Evolutionary conservation across 2,329 filamentous ascomycete species (phyloP).

Genomic region (Penicillium brasilianum): DNA sequence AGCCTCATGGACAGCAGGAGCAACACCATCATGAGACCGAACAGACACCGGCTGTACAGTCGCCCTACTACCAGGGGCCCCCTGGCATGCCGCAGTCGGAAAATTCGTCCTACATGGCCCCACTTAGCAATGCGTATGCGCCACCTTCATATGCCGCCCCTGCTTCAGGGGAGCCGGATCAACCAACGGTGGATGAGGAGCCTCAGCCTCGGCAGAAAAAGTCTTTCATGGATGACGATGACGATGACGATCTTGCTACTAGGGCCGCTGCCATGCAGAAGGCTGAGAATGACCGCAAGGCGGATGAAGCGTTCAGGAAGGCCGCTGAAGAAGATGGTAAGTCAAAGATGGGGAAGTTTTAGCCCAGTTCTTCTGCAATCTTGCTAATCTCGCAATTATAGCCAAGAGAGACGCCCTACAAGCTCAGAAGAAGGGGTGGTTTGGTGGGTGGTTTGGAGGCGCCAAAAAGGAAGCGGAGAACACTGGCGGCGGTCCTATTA

Average conservation of each 20-base stretch:
- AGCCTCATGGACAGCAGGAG: slow-evolving; percentile 23
- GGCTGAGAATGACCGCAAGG: slow-evolving; percentile 70
- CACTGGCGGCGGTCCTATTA: slow-evolving; percentile 66
- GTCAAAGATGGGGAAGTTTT: slow-evolving; percentile 18
- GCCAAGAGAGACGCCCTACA: slow-evolving; percentile 42
- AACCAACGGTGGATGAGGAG: slow-evolving; percentile 57
- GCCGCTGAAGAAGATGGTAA: slow-evolving; percentile 73
- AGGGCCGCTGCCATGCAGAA: slow-evolving; percentile 58
- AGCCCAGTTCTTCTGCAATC: neutral
- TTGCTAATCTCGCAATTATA: slow-evolving; percentile 51
- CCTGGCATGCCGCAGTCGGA: slow-evolving; percentile 29
- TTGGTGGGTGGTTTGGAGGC: slow-evolving; percentile 81
- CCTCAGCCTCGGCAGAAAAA: slow-evolving; percentile 70
- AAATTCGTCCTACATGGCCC: slow-evolving; percentile 43
- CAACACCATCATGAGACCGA: neutral
- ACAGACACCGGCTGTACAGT: slow-evolving; percentile 12
- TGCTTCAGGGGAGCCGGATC: slow-evolving; percentile 55
- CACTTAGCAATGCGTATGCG: slow-evolving; percentile 40
- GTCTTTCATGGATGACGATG: slow-evolving; percentile 80
- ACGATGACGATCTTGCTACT: slow-evolving; percentile 67
- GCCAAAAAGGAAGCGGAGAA: slow-evolving; percentile 59
- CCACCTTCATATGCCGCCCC: slow-evolving; percentile 47
- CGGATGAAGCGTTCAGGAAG: slow-evolving; percentile 82
- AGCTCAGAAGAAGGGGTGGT: slow-evolving; percentile 67
- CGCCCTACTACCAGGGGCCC: slow-evolving; percentile 35